Conservation (phyloP, 1,284 basidiomycete species). For the Marasmius fiardii region DNA sequence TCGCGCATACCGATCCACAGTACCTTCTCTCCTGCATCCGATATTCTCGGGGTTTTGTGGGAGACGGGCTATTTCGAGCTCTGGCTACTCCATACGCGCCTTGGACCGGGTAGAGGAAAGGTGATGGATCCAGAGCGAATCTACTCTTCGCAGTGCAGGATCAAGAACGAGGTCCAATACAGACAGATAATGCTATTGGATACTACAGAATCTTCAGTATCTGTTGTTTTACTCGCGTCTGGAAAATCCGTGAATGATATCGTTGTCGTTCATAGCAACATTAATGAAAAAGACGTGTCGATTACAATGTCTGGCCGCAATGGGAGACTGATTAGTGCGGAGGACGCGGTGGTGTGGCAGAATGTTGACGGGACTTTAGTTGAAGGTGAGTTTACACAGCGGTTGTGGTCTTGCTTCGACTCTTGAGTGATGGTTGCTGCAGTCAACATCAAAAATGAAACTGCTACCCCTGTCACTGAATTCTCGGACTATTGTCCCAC, state of each 20-base stretch:
- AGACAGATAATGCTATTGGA: conserved; percentile 36
- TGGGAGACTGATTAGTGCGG: conserved; percentile 40
- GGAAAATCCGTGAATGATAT: conserved; percentile 3
- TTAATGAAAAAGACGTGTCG: conserved; percentile 4
- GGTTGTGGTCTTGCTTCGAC: not conserved
- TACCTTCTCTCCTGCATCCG: conserved; percentile 55
- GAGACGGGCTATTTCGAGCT: conserved; percentile 60
- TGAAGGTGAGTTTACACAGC: conserved; percentile 36
- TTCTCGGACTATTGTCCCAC: conserved; percentile 64
- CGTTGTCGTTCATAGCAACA: conserved; percentile 1
- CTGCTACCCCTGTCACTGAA: conserved; percentile 28
- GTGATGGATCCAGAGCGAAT: conserved; percentile 54
- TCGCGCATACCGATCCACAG: conserved; percentile 59
- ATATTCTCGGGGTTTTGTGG: conserved; percentile 71
- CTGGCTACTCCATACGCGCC: conserved; percentile 66
- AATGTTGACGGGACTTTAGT: conserved; percentile 47
- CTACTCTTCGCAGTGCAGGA: conserved; percentile 27
- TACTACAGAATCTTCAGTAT: not conserved
- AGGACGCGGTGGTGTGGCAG: conserved; percentile 42
- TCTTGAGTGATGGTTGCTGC: not conserved
- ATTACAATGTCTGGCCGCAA: conserved; percentile 29
- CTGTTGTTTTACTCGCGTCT: conserved; percentile 4
- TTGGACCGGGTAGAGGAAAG: conserved; percentile 61
- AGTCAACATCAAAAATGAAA: conserved; percentile 26
- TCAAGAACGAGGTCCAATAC: conserved; percentile 21